phyloP scores from a whole-genome alignment of 495 filamentous ascomycete species.

The Penicillium nucicola region DNA sequence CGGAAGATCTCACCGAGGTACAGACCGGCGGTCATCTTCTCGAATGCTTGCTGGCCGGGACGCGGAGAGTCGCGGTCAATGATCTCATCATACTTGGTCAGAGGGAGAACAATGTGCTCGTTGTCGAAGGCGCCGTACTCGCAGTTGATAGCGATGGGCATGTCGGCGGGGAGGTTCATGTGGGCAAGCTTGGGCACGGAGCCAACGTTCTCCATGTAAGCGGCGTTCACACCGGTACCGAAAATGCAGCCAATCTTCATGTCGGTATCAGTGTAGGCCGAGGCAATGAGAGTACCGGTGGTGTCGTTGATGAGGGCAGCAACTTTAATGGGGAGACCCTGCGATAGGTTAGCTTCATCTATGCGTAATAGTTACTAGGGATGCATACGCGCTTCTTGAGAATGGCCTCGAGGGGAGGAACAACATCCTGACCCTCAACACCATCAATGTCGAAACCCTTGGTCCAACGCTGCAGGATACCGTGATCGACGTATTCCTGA shows the following conservation, averaged over 20 bases:
- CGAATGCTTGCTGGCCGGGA: constrained; percentile 92
- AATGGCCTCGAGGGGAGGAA: constrained; percentile 85
- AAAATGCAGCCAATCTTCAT: constrained; percentile 98
- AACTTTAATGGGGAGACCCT: constrained; percentile 91
- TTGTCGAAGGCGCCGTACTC: constrained; percentile 99
- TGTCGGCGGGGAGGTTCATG: constrained; percentile 84
- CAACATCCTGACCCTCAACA: constrained; percentile 92
- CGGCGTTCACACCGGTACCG: constrained; percentile 96
- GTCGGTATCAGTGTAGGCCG: constrained; percentile 84
- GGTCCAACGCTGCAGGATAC: constrained; percentile 94
- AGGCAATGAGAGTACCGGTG: constrained; percentile 98
- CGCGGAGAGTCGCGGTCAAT: constrained; percentile 93
- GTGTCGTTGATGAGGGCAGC: constrained; percentile 96
- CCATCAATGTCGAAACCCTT: constrained; percentile 98
- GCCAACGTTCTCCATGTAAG: constrained; percentile 93
- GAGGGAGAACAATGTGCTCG: constrained; percentile 87
- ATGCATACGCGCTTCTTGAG: constrained; percentile 67
- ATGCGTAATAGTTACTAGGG: neutral
- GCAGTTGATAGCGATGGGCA: constrained; percentile 97
- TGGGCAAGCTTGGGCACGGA: constrained; percentile 92
- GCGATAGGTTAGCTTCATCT: constrained; percentile 1
- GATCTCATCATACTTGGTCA: constrained; percentile 76
- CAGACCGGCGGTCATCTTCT: constrained; percentile 97
- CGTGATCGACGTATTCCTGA: constrained; percentile 95
- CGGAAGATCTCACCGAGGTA: constrained; percentile 97